Percentiles rank a stretch among this genome's conserved stretches.
Conservation (phyloP, 768 basidiomycete genomes). For the Dacryopinax primogenitus region DNA sequence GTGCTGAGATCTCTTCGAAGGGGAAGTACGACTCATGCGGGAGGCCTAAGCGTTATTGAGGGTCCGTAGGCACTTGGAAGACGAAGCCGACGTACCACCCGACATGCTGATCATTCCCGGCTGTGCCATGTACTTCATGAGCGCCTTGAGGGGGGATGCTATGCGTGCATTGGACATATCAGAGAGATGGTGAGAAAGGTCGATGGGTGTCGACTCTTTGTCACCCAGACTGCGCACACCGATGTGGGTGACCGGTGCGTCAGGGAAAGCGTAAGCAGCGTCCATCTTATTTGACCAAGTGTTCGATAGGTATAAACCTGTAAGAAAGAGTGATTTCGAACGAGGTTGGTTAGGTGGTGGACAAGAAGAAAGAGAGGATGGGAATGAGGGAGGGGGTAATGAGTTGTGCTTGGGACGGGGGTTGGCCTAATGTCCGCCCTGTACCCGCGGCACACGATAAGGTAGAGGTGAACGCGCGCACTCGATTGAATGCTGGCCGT, state of each 20-base stretch:
- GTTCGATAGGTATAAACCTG: not conserved
- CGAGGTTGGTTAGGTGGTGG: not conserved
- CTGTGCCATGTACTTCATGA: constrained; percentile 45
- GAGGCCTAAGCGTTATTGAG: constrained; percentile 33
- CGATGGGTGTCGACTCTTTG: constrained; percentile 30
- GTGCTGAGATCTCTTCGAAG: constrained; percentile 46
- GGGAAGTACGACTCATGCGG: constrained; percentile 61
- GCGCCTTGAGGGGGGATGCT: constrained; percentile 49
- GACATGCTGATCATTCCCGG: constrained; percentile 49
- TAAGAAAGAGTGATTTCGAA: not conserved
- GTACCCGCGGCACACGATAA: not conserved
- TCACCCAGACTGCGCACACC: not conserved
- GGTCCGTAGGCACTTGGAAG: constrained; percentile 9
- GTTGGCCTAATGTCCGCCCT: constrained; percentile 9
- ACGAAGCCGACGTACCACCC: constrained; percentile 39
- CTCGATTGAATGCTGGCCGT: not conserved
- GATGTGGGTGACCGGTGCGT: not conserved
- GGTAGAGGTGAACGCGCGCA: not conserved
- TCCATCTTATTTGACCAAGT: not conserved
- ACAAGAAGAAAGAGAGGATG: not conserved
- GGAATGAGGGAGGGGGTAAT: not conserved
- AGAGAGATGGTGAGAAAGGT: constrained; percentile 65
- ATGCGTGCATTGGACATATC: constrained; percentile 36
- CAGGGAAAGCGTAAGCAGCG: not conserved
- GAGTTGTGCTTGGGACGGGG: not conserved